Percentiles rank a stretch among this genome's conserved stretches.
Conservation (phyloP, 1,139 yeast genomes). For the Meyerozyma elateridarum region DNA sequence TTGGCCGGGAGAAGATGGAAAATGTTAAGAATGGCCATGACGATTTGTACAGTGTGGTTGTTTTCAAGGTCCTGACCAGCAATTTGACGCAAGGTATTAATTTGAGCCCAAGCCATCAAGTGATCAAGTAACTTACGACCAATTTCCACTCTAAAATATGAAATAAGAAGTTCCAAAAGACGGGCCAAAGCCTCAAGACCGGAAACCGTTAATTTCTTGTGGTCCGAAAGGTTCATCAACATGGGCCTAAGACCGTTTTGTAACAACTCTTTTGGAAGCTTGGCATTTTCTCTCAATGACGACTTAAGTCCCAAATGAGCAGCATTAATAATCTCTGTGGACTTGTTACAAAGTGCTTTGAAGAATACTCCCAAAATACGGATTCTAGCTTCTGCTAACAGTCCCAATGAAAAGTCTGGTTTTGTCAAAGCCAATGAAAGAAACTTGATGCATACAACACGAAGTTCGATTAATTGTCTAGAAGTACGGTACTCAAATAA, state of each 20-base stretch:
- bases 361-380: slow-evolving; percentile 90
- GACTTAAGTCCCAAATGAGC: slow-evolving; percentile 85
- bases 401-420: slow-evolving; percentile 70
- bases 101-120: slow-evolving; percentile 94
- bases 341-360: slow-evolving; percentile 83
- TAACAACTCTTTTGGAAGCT: slow-evolving; percentile 84
- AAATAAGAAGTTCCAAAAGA: slow-evolving; percentile 76
- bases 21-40: slow-evolving; percentile 85
- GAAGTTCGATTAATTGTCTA: slow-evolving; percentile 76
- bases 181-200: slow-evolving; percentile 91
- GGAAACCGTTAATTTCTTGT: slow-evolving; percentile 79
- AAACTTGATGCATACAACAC: slow-evolving; percentile 85
- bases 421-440: slow-evolving; percentile 80
- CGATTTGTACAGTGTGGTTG: slow-evolving; percentile 77
- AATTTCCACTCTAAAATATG: slow-evolving; percentile 93
- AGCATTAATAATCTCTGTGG: slow-evolving; percentile 85
- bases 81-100: slow-evolving; percentile 63
- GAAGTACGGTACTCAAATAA: slow-evolving; percentile 83
- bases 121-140: slow-evolving; percentile 92
- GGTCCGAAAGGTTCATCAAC: slow-evolving; percentile 91
- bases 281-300: slow-evolving; percentile 80
- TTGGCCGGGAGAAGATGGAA: slow-evolving; percentile 90
- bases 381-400: slow-evolving; percentile 78
- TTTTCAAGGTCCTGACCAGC: slow-evolving; percentile 73
- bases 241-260: slow-evolving; percentile 95